These are phyloP conservation scores for Trichoderma sp. DNA, from an alignment of 2,329 filamentous ascomycete species.

Conservation along the genomic window DNA sequence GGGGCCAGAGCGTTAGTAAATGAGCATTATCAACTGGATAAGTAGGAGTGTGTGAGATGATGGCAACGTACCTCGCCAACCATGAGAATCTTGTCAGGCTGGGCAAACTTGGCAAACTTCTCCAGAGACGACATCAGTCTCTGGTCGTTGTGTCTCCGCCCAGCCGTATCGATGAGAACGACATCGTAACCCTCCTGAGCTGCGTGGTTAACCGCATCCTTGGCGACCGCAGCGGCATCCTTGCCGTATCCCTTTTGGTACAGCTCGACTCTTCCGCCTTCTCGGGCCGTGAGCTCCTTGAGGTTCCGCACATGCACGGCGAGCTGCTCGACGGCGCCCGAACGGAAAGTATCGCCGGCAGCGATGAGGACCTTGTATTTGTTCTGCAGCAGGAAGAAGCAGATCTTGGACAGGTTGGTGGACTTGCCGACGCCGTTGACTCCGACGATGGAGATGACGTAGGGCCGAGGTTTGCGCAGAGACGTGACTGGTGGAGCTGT, in stretches of 20 bases:
- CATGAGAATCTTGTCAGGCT: constrained; percentile 98
- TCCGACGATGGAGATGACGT: constrained; percentile 96
- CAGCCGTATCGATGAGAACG: constrained; percentile 94
- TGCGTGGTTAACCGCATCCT: constrained; percentile 84
- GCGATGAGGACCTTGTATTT: constrained; percentile 93
- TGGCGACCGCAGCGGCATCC: constrained; percentile 91
- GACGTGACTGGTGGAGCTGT: constrained; percentile 63
- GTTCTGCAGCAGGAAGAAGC: constrained; percentile 96
- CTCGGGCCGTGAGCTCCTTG: constrained; percentile 79
- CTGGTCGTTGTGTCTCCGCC: constrained; percentile 90
- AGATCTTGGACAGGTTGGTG: constrained; percentile 95
- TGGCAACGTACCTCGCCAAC: constrained; percentile 56
- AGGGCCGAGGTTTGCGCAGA: constrained; percentile 68
- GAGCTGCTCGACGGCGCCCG: constrained; percentile 93
- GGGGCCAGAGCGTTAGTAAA: neutral
- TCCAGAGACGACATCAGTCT: constrained; percentile 94
- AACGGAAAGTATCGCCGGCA: constrained; percentile 94
- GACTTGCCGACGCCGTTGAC: constrained; percentile 99
- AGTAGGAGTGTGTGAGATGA: neutral
- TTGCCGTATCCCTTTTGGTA: constrained; percentile 98
- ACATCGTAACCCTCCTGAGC: constrained; percentile 78
- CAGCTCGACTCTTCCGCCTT: constrained; percentile 81
- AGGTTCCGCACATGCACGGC: constrained; percentile 93
- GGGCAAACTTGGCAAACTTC: constrained; percentile 94
- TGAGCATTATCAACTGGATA: neutral